Base-by-base conservation (phyloP, 495 filamentous ascomycete species). In the Cercophora samala region DNA sequence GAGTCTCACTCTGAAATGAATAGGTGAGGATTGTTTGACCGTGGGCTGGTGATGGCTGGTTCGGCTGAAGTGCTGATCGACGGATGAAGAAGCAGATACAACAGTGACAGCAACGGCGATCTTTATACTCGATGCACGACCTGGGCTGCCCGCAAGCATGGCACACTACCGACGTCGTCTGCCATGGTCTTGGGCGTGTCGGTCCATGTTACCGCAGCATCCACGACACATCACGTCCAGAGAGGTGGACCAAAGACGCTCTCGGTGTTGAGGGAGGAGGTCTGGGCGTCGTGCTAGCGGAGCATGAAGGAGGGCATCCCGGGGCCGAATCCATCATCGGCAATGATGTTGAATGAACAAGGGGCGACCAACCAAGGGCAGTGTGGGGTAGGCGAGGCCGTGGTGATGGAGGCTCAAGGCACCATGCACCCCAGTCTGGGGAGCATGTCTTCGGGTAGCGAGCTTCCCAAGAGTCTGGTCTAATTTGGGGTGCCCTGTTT, bases 161-260 rank as follows among this genome's bases (percentile, higher is more conserved):
- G 53, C 55, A 51, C 19, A 8, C 5, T 59, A 25, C n/a, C 19
- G 8, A 22, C 37, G n/a, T 18, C 42, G 54, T 59, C 29, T 25
- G 15, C 66, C 19, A 65, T 71, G 60, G 46, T 46, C 11, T 24
- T 60, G 58, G 58, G 58, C 29, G 46, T 62, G 4, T 62, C n/a
- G 60, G 60, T 62, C 60, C 25, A 62, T 62, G 60, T 62, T 29
- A 66, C 63, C 51, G 63, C 67, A 59, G 62, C 37, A 52, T 63
- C 24, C 46, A 62, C 13, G 6, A 55, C 56, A 62, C 46, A 55
- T 37, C 66, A 51, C 54, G 32, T 60, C 53, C 46, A 62, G 52
- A 29, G 60, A 68, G 53, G 67, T 64, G 67, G 69, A 63, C 56
- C 61, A 51, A 21, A 18, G 56, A 53, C 26, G 42, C 24, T 22